Percentiles rank a stretch among this genome's conserved stretches.
These are phyloP conservation scores for Astrothelium subdiscretum DNA, from an alignment of 495 filamentous ascomycete genomes.

Conservation along the genomic window DNA sequence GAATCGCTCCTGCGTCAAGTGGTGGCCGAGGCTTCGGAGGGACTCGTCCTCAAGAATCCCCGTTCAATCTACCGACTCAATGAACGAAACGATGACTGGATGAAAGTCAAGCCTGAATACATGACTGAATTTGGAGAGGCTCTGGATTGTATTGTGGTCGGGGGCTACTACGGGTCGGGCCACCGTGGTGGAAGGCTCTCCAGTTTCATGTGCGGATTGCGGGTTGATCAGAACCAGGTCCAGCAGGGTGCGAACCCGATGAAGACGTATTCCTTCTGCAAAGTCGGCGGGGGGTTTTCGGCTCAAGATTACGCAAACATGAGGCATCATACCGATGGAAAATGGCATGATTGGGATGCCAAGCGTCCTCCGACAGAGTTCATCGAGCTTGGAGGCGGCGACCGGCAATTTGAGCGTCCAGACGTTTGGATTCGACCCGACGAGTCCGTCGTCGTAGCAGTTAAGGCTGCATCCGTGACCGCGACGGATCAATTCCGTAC, in stretches of 20 bases:
- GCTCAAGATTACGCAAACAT: constrained; percentile 76
- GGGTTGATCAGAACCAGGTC: constrained; percentile 58
- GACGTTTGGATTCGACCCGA: constrained; percentile 90
- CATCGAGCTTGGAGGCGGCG: constrained; percentile 66
- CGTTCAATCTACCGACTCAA: constrained; percentile 76
- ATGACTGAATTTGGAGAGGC: constrained; percentile 95
- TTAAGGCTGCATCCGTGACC: constrained; percentile 79
- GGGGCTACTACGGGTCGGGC: constrained; percentile 87
- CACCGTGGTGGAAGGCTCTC: constrained; percentile 70
- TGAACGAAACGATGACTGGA: constrained; percentile 91
- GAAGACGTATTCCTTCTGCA: constrained; percentile 87
- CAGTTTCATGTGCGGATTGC: constrained; percentile 78
- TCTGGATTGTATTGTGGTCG: constrained; percentile 78
- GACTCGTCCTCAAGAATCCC: constrained; percentile 89
- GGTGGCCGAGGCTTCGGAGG: constrained; percentile 79
- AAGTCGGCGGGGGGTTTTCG: constrained; percentile 86
- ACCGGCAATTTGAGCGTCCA: constrained; percentile 61
- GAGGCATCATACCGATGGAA: constrained; percentile 72
- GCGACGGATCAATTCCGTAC: constrained; percentile 66
- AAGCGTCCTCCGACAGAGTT: constrained; percentile 67
- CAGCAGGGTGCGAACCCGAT: constrained; percentile 43
- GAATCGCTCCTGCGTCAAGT: constrained; percentile 70
- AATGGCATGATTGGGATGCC: constrained; percentile 79
- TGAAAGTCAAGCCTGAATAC: constrained; percentile 98
- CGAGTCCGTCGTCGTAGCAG: constrained; percentile 74